A percentile compares a stretch with the other conserved stretches of the same genome.
Conservation (phyloP, 202 grass and related monocot species). For the Elaeis oleifera region DNA sequence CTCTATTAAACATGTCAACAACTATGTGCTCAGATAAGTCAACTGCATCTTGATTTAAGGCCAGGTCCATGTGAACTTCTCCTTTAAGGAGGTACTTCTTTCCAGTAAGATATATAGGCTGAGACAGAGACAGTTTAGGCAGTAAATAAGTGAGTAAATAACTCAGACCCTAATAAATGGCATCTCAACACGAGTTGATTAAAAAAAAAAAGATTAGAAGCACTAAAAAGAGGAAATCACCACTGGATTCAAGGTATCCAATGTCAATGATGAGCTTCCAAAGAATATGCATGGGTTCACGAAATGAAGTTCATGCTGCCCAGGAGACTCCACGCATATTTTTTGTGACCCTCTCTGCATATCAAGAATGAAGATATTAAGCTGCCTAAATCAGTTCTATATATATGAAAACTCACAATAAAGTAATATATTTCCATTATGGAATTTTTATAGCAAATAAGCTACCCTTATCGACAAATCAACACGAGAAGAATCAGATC, state of each 20-base stretch:
- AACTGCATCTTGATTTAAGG: conserved; percentile 35
- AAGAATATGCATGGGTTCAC: conserved; percentile 82
- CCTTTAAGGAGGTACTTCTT: conserved; percentile 89
- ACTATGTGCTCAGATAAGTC: conserved; percentile 59
- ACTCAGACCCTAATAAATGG: conserved; percentile 2
- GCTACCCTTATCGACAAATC: conserved; percentile 71
- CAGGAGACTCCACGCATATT: conserved; percentile 72
- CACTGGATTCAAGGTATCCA: conserved; percentile 53
- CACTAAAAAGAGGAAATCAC: conserved; percentile 25
- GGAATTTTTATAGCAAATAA: neutral
- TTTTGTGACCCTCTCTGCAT: conserved; percentile 80
- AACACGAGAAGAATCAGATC: conserved; percentile 65
- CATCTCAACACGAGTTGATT: neutral
- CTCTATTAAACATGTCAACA: conserved; percentile 58
- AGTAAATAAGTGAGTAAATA: conserved; percentile 1
- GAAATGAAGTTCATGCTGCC: conserved; percentile 80
- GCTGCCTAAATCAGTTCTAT: conserved; percentile 4
- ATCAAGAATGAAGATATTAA: neutral
- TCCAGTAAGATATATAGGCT: conserved; percentile 73
- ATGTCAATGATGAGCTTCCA: conserved; percentile 46
- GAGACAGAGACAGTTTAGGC: conserved; percentile 15
- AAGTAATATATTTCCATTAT: too few species aligned
- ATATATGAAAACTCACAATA: too few species aligned
- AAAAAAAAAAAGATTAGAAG: neutral
- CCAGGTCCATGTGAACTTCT: conserved; percentile 59